Base-by-base conservation (phyloP, 2,329 filamentous ascomycete genomes). In the Annulohypoxylon truncatum region DNA sequence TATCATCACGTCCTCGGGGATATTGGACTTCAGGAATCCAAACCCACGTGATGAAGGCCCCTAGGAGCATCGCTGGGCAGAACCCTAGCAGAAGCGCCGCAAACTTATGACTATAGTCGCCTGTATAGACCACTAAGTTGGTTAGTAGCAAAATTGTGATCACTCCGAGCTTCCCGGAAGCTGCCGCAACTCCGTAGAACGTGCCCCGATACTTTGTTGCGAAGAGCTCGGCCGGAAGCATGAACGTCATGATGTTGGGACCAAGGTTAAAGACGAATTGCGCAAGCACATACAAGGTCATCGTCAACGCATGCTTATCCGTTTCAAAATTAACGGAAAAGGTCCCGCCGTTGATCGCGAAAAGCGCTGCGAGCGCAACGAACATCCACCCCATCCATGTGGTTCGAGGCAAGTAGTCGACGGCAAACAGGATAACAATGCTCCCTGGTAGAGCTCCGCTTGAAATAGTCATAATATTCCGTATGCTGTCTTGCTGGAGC, bases 191-290 rank as follows among this genome's bases (percentile, higher is more conserved):
- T 22, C 87, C 87, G 71, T 89, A 87, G 63, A 86, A 89, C 0
- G 87, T 88, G 53, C 84, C 87, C 40, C 88, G 84, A 70, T 89
- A 90, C 67, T 84, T 83, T 1, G 88, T 90, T 0, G 87, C 87
- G 73, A 90, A 91, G 42, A 89, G 84, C 73, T 90, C 88, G 42
- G 86, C 87, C 1, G 88, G 87, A 13, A 90, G 84, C 57, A 90
- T 85, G 71, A 90, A 89, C 0, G 87, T 90, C 9, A 89, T 82
- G 0, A 85, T 87, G 70, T 89, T 89, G 42, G 87, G 86, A 9
- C 87, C 84, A 74, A 87, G 84, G 68, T 87, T 87, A 70, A 87
- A 87, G 66, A 84, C 76, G 66, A 86, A 84, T 63, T 86, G 83
- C 40, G 83, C 84, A 12, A 87, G 74, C 13, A 85, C 84, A 20